Conservation (phyloP, 2,329 filamentous ascomycete species). For the Aspergillus sp. region DNA sequence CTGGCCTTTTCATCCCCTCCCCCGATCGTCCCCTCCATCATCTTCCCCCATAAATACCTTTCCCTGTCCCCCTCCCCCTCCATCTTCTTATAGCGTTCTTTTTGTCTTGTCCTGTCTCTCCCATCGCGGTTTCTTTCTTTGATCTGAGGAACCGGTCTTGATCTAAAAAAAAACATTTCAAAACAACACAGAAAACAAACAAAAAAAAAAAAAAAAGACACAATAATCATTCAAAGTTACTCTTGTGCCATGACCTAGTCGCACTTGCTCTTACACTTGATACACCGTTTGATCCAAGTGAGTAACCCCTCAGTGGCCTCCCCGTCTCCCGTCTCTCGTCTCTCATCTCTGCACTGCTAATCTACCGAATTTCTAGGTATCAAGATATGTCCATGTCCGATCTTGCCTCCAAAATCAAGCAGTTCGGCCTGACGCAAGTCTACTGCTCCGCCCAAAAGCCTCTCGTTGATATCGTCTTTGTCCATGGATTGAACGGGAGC, state of each 20-base stretch:
- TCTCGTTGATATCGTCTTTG: conserved; percentile 57
- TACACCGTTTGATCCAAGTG: neutral
- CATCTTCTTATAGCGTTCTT: too few relatives aligned
- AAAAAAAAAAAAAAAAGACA: too few relatives aligned
- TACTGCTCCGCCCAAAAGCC: conserved; percentile 33
- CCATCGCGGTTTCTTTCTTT: too few relatives aligned
- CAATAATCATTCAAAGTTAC: neutral
- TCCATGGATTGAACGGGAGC: conserved; percentile 66
- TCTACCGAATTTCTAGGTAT: neutral
- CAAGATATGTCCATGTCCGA: neutral
- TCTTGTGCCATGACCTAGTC: neutral
- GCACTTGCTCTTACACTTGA: neutral
- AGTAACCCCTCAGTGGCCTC: neutral
- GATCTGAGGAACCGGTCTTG: too few relatives aligned
- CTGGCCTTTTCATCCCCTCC: too few relatives aligned
- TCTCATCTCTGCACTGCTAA: neutral
- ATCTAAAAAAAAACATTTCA: too few relatives aligned
- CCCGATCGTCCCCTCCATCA: too few relatives aligned
- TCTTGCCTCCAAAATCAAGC: conserved; percentile 19
- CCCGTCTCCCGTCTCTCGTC: neutral
- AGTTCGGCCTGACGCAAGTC: conserved; percentile 39
- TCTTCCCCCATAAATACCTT: too few relatives aligned
- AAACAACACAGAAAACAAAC: too few relatives aligned
- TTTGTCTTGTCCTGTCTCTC: too few relatives aligned
- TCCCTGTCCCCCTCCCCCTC: too few relatives aligned